Evolutionary conservation across 345 rosid genomes (phyloP), one percentile per base, ranked within the genome.

Genomic region (Hevea brasiliensis): DNA sequence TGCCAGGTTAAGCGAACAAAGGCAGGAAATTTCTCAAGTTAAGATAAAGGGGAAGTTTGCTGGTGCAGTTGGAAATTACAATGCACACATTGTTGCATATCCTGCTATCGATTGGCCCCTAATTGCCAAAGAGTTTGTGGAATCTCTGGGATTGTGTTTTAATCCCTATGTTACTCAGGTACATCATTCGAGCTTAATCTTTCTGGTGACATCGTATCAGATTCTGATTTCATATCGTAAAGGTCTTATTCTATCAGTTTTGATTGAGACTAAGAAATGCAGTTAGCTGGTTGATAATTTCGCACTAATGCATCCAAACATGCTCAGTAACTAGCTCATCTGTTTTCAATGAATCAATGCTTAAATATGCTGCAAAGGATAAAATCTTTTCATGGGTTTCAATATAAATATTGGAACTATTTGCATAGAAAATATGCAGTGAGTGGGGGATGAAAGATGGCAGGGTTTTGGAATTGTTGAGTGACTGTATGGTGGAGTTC

Each of bases 1-100:
- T 63, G 86, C 85, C 68, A 86, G 98, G 81, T 84, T 96, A 82
- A 87, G 93, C 59, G 85, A 87, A 83, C 96, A 87, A 87, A 86
- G 86, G 84, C 82, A 80, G 73, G 85, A 84, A 73, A 86, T 93
- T 81, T 81, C 92, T 60, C 87, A 86, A 76, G 92, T 86, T 59
- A 84, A 88, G 83, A 82, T 96, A 32, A 89, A 87, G 81, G 99
- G 98, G 61, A 95, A 95, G 81, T 91, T 91, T 85, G 96, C 96
- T 48, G 99, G 99, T 80, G 96, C 98, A 62, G 94, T 93, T 78
- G 99, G 99, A 58, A 95, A 92, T 72, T 93, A 90, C 83, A 96
- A 93, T 75, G 96, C 97, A n/a, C 99, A 93, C 77, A 72, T 95
- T 29, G 82, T 85, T 63, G 98, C 98, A 24, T 93, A 95, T 89